phyloP scores from a whole-genome alignment of 805 yeast species.

The Hermanozyma aechmeae region DNA sequence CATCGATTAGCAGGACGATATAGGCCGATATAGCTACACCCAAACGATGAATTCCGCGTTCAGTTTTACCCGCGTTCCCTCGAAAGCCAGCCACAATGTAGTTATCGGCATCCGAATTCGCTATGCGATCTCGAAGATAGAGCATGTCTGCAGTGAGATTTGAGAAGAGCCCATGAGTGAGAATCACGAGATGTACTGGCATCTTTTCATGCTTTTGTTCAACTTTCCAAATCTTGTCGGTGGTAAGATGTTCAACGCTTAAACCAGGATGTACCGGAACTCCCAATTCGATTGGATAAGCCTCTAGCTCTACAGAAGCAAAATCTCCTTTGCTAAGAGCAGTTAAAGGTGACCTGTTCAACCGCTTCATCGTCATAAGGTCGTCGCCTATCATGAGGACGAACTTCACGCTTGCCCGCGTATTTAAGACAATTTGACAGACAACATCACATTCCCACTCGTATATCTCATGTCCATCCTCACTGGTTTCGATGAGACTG shows the following conservation, averaged over 20 bases:
- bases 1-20: constrained; percentile 17
- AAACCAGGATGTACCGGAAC: no score
- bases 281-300: no score
- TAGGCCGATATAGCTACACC: constrained; percentile 24
- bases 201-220: constrained; percentile 10
- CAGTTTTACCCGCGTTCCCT: constrained; percentile 34
- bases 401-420: constrained; percentile 18
- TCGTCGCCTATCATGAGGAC: constrained; percentile 32
- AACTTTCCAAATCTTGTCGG: constrained; percentile 26
- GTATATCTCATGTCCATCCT: constrained; percentile 12
- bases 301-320: neutral
- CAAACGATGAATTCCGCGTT: constrained; percentile 27
- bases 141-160: constrained; percentile 38
- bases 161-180: constrained; percentile 37
- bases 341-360: constrained; percentile 17
- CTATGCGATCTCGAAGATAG: constrained; percentile 25
- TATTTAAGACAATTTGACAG: constrained; percentile 33
- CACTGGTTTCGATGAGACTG: constrained; percentile 15
- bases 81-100: constrained; percentile 27
- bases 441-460: constrained; percentile 31
- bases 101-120: constrained; percentile 17
- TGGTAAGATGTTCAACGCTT: constrained; percentile 14
- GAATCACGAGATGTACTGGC: constrained; percentile 30
- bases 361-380: constrained; percentile 19
- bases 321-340: constrained; percentile 9